Conservation (phyloP, 176 grass and related monocot species). For the Juncus effusus region DNA sequence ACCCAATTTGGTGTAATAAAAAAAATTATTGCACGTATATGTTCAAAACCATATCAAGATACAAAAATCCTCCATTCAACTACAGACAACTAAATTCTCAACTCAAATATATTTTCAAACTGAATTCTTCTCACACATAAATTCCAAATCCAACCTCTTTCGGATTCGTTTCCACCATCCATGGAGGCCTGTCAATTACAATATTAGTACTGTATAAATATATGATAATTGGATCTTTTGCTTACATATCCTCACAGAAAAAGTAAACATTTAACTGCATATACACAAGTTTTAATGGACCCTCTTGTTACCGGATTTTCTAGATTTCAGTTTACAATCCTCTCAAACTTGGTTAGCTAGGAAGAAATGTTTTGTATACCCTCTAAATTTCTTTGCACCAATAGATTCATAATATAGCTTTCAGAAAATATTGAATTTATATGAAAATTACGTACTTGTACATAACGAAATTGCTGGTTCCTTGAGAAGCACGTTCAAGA, state of each 20-base stretch:
- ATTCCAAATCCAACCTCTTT: constrained; percentile 81
- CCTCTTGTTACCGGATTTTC: not conserved
- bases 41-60: no score
- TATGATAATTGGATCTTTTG: not conserved
- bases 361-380: no score
- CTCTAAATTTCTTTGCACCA: no score
- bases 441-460: constrained; percentile 35
- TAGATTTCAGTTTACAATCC: no score
- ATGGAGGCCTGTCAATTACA: constrained; percentile 63
- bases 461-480: constrained; percentile 43
- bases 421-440: not conserved
- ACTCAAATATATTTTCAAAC: not conserved
- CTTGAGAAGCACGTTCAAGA: constrained; percentile 33
- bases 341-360: no score
- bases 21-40: no score
- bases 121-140: constrained; percentile 48
- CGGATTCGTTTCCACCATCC: constrained; percentile 81
- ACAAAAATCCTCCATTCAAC: no score
- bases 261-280: not conserved
- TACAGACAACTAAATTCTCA: not conserved
- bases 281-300: not conserved
- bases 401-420: not conserved
- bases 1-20: no score
- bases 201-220: constrained; percentile 4
- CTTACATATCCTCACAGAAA: not conserved